Conservation (phyloP, 2,329 filamentous ascomycete genomes). For the Talaromyces rugulosus region DNA sequence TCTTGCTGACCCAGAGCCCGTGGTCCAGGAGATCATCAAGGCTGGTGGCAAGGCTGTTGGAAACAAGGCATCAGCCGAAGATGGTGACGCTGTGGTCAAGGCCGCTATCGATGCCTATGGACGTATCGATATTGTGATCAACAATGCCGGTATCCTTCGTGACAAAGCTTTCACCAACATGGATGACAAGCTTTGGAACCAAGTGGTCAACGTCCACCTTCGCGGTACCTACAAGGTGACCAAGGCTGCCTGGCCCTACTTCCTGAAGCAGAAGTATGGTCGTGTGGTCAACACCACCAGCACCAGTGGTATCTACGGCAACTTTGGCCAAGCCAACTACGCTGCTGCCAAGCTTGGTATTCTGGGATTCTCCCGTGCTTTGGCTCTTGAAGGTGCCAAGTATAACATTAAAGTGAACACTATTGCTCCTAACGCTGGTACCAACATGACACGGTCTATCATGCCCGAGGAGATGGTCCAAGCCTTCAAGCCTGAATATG, state of each 20-base stretch:
- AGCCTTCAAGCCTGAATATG: conserved; percentile 98
- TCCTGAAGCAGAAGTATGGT: conserved; percentile 98
- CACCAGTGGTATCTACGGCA: conserved; percentile 96
- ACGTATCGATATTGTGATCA: conserved; percentile 90
- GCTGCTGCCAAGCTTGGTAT: conserved; percentile 88
- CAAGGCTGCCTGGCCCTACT: conserved; percentile 95
- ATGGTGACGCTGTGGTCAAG: conserved; percentile 88
- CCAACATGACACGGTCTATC: conserved; percentile 88
- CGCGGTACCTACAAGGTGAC: conserved; percentile 94
- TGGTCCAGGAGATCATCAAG: conserved; percentile 89
- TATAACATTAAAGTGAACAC: conserved; percentile 99
- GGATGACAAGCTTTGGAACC: conserved; percentile 90
- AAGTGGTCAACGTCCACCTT: conserved; percentile 87
- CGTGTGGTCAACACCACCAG: conserved; percentile 95
- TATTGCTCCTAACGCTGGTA: conserved; percentile 95
- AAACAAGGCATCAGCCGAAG: conserved; percentile 89
- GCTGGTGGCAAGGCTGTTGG: conserved; percentile 83
- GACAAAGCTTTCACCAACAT: conserved; percentile 99
- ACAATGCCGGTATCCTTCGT: conserved; percentile 95
- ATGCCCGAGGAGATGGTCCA: conserved; percentile 97
- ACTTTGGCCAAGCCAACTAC: conserved; percentile 99
- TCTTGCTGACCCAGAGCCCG: conserved; percentile 82
- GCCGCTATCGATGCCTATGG: conserved; percentile 89
- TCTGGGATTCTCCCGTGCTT: conserved; percentile 86
- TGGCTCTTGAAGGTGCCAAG: conserved; percentile 89